Evolutionary conservation across 1,284 basidiomycete genomes (phyloP).

Genomic region (Melampsora abietis-canadensis): DNA sequence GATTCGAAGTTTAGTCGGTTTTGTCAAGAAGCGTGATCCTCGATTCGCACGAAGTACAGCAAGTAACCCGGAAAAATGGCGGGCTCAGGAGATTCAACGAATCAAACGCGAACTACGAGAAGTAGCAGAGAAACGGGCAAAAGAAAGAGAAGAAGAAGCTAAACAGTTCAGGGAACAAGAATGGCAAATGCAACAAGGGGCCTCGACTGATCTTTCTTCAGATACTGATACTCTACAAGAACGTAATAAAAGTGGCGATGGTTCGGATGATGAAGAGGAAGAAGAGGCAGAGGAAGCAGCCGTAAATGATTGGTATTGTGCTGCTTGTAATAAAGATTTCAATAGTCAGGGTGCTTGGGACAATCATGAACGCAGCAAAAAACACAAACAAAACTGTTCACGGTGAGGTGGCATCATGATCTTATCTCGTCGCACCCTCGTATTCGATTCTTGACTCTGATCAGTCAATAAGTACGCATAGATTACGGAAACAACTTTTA

Average conservation of each 20-base stretch:
- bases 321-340: constrained; percentile 90
- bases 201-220: constrained; percentile 45
- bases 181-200: constrained; percentile 49
- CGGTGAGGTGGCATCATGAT: constrained; percentile 55
- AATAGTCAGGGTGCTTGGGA: constrained; percentile 89
- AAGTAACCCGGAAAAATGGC: constrained; percentile 49
- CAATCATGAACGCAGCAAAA: constrained; percentile 93
- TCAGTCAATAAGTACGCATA: neutral
- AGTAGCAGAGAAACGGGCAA: constrained; percentile 48
- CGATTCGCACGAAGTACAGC: constrained; percentile 59
- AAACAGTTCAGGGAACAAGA: constrained; percentile 50
- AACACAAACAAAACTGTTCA: constrained; percentile 85
- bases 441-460: neutral
- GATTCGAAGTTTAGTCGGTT: constrained; percentile 76
- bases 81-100: constrained; percentile 29
- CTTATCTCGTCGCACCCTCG: neutral
- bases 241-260: constrained; percentile 58
- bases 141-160: constrained; percentile 49
- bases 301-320: constrained; percentile 71
- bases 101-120: constrained; percentile 45
- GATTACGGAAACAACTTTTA: constrained; percentile 37
- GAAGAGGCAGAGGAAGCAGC: constrained; percentile 45
- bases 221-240: constrained; percentile 42
- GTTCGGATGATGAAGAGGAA: constrained; percentile 68
- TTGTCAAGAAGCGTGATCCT: constrained; percentile 89